Evolutionary conservation across 768 basidiomycete genomes (phyloP).

Genomic region (button mushroom (Agaricus bisporus)): DNA sequence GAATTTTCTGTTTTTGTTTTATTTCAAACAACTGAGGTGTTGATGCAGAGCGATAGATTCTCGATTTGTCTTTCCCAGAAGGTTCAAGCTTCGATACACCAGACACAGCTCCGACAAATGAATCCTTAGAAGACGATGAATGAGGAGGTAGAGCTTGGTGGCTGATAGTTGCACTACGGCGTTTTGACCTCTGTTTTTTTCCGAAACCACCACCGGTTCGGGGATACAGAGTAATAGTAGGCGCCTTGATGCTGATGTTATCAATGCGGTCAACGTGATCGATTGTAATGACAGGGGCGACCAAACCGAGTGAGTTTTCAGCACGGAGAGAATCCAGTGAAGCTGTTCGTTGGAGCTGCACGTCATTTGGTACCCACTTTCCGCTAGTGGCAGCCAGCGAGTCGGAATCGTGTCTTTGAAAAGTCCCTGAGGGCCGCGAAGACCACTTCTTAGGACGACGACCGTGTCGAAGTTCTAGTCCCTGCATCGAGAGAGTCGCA

Average conservation of each 20-base stretch:
- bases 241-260: slow-evolving; percentile 2
- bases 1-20: background rate
- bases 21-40: slow-evolving; percentile 20
- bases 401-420: background rate
- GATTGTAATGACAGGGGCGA: slow-evolving; percentile 10
- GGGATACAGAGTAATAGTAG: slow-evolving; percentile 4
- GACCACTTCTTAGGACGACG: background rate
- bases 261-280: slow-evolving; percentile 8
- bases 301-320: background rate
- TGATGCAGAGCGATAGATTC: slow-evolving; percentile 19
- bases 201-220: background rate
- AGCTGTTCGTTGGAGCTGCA: background rate
- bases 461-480: background rate
- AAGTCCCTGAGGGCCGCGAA: background rate
- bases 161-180: slow-evolving; percentile 1
- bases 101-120: slow-evolving; percentile 14
- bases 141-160: slow-evolving; percentile 8
- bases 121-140: slow-evolving; percentile 9
- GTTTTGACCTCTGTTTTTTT: background rate
- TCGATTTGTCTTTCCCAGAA: slow-evolving; percentile 20
- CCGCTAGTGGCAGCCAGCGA: background rate
- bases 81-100: slow-evolving; percentile 21
- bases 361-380: background rate
- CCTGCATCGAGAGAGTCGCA: background rate
- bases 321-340: slow-evolving; percentile 4